Percentiles rank a stretch among this genome's conserved stretches.
Evolutionary conservation across 805 yeast species (phyloP).

Genomic region (Komagataella mondaviorum): DNA sequence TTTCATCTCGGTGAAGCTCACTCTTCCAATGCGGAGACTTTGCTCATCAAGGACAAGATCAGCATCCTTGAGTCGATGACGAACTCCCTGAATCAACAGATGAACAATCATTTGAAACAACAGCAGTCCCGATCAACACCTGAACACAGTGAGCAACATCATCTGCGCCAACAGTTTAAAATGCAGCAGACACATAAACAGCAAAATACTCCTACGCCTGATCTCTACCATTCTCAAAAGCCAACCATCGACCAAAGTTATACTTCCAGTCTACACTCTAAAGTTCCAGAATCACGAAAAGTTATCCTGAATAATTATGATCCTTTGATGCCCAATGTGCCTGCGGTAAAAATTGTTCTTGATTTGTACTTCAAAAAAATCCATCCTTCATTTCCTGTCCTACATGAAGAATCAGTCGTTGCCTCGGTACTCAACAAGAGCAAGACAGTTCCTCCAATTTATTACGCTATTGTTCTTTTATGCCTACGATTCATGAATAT

Average conservation of each 20-base stretch:
- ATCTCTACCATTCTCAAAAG: background rate
- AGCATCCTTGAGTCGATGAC: background rate
- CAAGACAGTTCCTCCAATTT: background rate
- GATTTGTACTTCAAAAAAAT: constrained; percentile 3
- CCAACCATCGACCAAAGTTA: background rate
- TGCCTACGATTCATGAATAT: constrained; percentile 6
- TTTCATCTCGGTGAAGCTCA: background rate
- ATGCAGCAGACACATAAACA: background rate
- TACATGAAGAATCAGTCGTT: constrained; percentile 2
- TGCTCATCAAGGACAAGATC: background rate
- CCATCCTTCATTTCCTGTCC: constrained; percentile 5
- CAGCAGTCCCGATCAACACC: background rate
- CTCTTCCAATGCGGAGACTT: background rate
- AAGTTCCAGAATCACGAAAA: background rate
- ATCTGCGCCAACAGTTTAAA: background rate
- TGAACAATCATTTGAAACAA: background rate
- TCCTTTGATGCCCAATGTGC: constrained; percentile 1
- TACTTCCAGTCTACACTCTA: background rate
- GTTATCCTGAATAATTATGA: background rate
- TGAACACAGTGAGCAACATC: background rate
- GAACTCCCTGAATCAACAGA: background rate
- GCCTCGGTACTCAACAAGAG: background rate
- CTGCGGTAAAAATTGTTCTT: background rate
- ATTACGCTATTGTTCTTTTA: constrained; percentile 9
- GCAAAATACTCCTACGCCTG: background rate